These are phyloP conservation scores for Cupressus sempervirens DNA, from an alignment of 75 land plant genomes.

Conservation along the genomic window DNA sequence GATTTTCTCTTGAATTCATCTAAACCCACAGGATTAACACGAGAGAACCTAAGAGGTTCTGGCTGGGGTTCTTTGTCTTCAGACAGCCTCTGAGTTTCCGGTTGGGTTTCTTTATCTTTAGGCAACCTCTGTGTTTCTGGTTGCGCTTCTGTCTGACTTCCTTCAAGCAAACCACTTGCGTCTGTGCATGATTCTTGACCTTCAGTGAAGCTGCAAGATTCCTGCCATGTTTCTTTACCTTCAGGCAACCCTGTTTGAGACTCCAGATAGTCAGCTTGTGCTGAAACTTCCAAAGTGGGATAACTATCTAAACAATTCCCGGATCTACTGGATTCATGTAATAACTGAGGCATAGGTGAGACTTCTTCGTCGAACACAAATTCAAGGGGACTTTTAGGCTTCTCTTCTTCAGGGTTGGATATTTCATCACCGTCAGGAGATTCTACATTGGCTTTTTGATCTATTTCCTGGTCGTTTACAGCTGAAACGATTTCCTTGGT, in stretches of 20 bases:
- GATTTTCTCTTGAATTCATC: slow-evolving; percentile 59
- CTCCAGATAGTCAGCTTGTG: not conserved
- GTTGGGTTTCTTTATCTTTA: not conserved
- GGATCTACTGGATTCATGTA: not conserved
- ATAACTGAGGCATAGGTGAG: not conserved
- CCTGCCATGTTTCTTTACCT: not conserved
- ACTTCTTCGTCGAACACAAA: not conserved
- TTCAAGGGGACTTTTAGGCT: not conserved
- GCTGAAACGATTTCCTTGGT: not conserved
- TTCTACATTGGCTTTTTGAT: not conserved
- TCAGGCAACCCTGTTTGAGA: not conserved
- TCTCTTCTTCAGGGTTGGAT: not conserved
- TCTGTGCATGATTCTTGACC: not conserved
- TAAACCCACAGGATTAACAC: slow-evolving; percentile 36
- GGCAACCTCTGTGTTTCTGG: not conserved
- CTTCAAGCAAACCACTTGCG: not conserved
- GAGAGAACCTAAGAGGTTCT: slow-evolving; percentile 9
- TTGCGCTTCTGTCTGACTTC: not conserved
- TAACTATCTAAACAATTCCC: not conserved
- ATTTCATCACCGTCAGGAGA: not conserved
- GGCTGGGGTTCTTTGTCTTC: not conserved
- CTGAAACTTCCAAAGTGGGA: not conserved
- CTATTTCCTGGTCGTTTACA: not conserved
- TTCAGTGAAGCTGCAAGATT: not conserved
- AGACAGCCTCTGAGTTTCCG: not conserved